Evolutionary conservation across 352 stramenopile species (phyloP), one percentile per base, ranked within the genome.

Genomic region (Blastocystis sp.): DNA sequence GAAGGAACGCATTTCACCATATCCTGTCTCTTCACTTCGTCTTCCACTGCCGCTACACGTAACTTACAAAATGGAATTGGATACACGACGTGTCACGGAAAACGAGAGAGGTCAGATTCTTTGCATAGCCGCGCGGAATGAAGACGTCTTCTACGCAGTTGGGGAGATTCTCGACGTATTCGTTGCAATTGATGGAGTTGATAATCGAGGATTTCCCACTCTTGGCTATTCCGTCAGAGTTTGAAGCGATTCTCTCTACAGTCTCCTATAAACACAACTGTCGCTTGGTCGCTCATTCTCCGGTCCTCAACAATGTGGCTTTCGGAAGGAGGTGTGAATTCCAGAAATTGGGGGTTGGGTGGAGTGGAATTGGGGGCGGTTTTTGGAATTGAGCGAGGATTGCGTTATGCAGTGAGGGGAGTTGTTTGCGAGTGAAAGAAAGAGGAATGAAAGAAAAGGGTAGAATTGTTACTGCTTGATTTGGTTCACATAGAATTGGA

Each of bases 171-270:
- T 85, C 74, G 21, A 19, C 13, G 29, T 70, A 85, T 39, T 69
- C 74, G 29, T 69, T 69, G 50, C 29, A 55, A 2, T 62, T 67
- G 31, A 85, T 67, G 12, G 55, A 39, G 45, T 85, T 85, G 50
- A 85, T 67, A 35, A 85, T 85, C 33, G 74, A 85, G 3, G 74
- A 59, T 51, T 85, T 85, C 50, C 74, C 74, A 50, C 74, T 59
- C 24, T 69, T 31, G 31, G 51, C 74, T 85, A 85, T 19, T 19
- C 35, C 26, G 51, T 59, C 65, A 50, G 4, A 37, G 24, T 29
- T 69, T 35, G 2, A n/a, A 55, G 19, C 10, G 1, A 21, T 2
- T n/a, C 33, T 55, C 13, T 31, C 4, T 50, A 85, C 74, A 26
- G 51, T 85, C 74, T 70, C 74, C 74, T 26, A 85, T 29, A 62